Conservation (phyloP, 108 stramenopile genomes). For the Nitzschia sp. region DNA sequence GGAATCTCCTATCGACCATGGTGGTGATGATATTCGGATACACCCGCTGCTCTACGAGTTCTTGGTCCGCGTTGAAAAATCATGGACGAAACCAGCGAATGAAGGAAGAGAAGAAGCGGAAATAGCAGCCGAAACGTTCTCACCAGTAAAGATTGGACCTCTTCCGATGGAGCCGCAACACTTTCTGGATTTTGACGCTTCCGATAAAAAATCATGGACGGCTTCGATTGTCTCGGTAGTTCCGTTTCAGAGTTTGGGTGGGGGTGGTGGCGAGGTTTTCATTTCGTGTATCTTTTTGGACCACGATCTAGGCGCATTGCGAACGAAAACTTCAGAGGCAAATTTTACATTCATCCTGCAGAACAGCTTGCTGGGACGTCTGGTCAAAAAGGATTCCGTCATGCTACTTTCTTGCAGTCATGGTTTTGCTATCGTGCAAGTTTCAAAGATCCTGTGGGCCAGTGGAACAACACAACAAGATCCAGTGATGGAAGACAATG, state of each 20-base stretch:
- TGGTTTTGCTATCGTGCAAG: conserved; percentile 4
- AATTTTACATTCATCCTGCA: not conserved
- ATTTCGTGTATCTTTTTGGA: conserved; percentile 9
- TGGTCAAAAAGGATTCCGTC: conserved; percentile 2
- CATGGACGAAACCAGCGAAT: no score
- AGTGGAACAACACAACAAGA: not conserved
- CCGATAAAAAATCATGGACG: not conserved
- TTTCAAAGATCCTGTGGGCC: not conserved
- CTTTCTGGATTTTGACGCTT: not conserved
- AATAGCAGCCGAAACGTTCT: not conserved
- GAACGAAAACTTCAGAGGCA: not conserved
- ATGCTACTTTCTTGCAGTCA: not conserved
- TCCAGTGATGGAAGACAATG: not conserved
- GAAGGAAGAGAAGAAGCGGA: not conserved
- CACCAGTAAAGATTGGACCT: not conserved
- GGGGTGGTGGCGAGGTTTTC: not conserved
- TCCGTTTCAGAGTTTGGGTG: not conserved
- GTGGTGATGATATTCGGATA: not conserved
- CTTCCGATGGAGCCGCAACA: conserved; percentile 5
- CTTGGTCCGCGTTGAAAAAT: not conserved
- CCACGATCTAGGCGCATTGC: not conserved
- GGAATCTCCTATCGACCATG: not conserved
- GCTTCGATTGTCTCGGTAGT: not conserved
- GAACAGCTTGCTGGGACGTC: conserved; percentile 5
- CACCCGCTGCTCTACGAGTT: conserved; percentile 18